Percentiles rank a stretch among this genome's conserved stretches.
These are phyloP conservation scores for Cairneyella variabilis DNA, from an alignment of 495 filamentous ascomycete genomes.

Conservation along the genomic window DNA sequence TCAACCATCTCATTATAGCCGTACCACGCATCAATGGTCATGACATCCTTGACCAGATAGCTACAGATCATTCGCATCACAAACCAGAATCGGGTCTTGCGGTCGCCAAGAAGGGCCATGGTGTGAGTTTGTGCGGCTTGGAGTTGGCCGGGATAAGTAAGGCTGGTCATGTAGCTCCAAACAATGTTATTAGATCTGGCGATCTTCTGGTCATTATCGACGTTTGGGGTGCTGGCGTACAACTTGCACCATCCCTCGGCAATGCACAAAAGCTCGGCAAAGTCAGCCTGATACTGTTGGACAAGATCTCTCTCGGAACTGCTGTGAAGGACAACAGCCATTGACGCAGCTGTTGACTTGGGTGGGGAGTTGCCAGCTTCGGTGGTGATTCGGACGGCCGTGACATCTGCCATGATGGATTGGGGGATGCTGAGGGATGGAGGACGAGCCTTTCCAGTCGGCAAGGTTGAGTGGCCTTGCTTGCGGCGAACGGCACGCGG, in stretches of 20 bases:
- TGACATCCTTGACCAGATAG: slow-evolving; percentile 28
- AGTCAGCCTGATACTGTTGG: slow-evolving; percentile 7
- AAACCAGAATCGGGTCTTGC: slow-evolving; percentile 24
- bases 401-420: neutral
- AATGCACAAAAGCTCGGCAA: slow-evolving; percentile 23
- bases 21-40: slow-evolving; percentile 24
- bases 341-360: neutral
- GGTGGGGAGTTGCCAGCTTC: neutral
- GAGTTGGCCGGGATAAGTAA: slow-evolving; percentile 14
- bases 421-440: too few species aligned
- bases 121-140: slow-evolving; percentile 22
- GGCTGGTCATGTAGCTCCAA: slow-evolving; percentile 29
- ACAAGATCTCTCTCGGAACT: neutral
- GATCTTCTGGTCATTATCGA: slow-evolving; percentile 11
- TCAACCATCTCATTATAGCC: slow-evolving; percentile 13
- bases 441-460: too few species aligned
- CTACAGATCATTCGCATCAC: slow-evolving; percentile 29
- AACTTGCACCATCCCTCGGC: slow-evolving; percentile 23
- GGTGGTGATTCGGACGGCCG: neutral
- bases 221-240: slow-evolving; percentile 20
- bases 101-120: slow-evolving; percentile 25
- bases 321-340: slow-evolving; percentile 1
- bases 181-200: slow-evolving; percentile 16
- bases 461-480: too few species aligned
- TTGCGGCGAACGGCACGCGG: too few species aligned